Evolutionary conservation across 2,329 filamentous ascomycete genomes (phyloP), one percentile per base, ranked within the genome.

Genomic region (Ceratocystis ficicola): DNA sequence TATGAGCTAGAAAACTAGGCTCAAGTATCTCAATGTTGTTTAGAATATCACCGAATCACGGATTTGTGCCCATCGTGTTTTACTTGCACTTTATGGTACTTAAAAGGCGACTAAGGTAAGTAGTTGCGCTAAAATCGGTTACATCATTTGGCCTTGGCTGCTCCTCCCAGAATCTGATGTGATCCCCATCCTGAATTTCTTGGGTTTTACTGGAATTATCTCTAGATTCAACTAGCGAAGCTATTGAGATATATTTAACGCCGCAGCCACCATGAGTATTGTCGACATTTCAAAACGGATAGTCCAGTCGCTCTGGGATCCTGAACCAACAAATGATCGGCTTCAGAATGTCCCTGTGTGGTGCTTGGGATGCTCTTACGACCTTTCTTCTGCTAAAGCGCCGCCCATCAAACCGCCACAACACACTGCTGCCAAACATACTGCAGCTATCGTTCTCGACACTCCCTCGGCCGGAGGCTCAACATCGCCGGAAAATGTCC

Each of bases 281-380:
- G 83, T 88, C 66, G 89, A 95, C 72, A 78, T 95, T 68, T 84
- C 88, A 70, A 89, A 90, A 75, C 88, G 88, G 69, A 85, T 96
- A 71, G 86, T 96, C 68, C 89, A 93, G 76, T 90, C 89, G 77
- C 87, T 97, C 72, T 96, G 91, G 87, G 92, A 96, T 71, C 90
- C 91, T 0, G 86, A 92, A 69, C 92, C 91, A 5, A 84, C 83
- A 69, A 96, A 96, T 76, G 86, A 95, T 73, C 79, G 85, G 66
- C 74, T 77, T 67, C 80, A 82, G 46, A 81, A 86, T 69, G 80
- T 83, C 44, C 84, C 89, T 12, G 89, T 95, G 69, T 97, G 93
- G 92, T 95, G 91, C 72, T 79, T 97, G 5, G 83, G 83, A 44
- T 75, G 75, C 65, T 77, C 76, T 41, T 85, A 85, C 70, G 78